Evolutionary conservation across 2,329 filamentous ascomycete species (phyloP), one percentile per base, ranked within the genome.

Genomic region (Aspergillus sojae): DNA sequence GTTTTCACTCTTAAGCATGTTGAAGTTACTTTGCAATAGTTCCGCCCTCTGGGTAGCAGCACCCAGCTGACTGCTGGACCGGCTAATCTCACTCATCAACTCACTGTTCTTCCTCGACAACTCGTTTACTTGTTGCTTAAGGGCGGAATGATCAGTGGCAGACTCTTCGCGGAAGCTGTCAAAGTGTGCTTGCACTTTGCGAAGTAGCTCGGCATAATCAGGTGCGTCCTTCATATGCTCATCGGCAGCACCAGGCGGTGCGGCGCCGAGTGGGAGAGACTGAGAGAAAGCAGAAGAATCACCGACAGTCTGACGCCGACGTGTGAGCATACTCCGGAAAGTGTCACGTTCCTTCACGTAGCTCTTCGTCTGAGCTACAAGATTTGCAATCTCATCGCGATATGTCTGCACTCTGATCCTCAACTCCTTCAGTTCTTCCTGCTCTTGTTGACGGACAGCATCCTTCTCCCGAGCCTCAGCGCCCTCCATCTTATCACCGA

Each of bases 331-430:
- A 58, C 94, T 93, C 26, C 94, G 89, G 89, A 97, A 98, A 88
- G 97, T 97, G 75, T 99, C 94, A 66, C 95, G 90, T 80, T 99
- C 95, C 71, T 93, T 92, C 75, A 95, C 93, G 77, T 96, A 97
- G 76, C 92, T 96, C 81, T 97, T 92, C 67, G 93, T 91, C 62
- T 94, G 92, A 34, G 91, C 88, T 50, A 91, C 88, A 68, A 97
- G 89, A 14, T 91, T 91, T 69, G 90, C 88, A 58, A 96, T 88
- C 75, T 97, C 93, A 67, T 97, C 94, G 63, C 92, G 89, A 77
- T 89, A 94, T 77, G 91, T 88, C 68, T 90, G 85, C 28, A 96
- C 85, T 68, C 93, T 89, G 59, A 89, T 86, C 66, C 92, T 85
- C 36, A 95, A 81, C 53, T 85, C 86, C 69, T 90, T 87, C n/a